Base-by-base conservation (phyloP, 2,329 filamentous ascomycete species). In the Aspergillaceae sp. region DNA sequence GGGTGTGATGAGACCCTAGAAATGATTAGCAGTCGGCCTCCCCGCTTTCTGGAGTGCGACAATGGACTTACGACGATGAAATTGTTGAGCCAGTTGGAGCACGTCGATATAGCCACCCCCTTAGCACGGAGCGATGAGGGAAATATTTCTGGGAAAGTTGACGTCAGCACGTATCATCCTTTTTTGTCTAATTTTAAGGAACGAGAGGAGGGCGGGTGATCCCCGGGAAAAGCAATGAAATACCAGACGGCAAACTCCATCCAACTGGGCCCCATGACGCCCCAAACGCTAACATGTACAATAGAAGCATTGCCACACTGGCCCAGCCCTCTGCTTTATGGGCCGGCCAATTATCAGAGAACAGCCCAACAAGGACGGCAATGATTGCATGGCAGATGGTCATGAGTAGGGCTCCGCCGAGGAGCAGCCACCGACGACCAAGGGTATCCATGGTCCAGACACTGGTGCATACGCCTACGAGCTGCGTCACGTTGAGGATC, bases 281-380 rank as follows among this genome's bases (percentile, higher is more conserved):
- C 2, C 79, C 78, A 54, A 86, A 86, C 2, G 74, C 71, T 26
- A 83, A 63, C 59, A 84, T 78, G 57, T 83, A 83, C 38, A 83
- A 71, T 41, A 83, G 70, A n/a, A 81, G 66, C 51, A 81, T 76
- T 0, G 75, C 75, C 1, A 81, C 74, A n/a, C 69, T 73, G 9
- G 67, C 65, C 77, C 77, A 80, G 5, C 79, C 79, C 48, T 74
- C 70, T 0, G 68, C 60, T 3, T 67, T 62, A 55, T 82, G 75
- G 1, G 65, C 58, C 0, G 69, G 57, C 77, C 77, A 80, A 48
- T 75, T 63, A 26, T 70, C 54, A 7, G 68, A 70, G 57, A 70
- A 82, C 8, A 71, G 64, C 2, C 75, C 77, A 3, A 80, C 75
- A 11, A 82, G 63, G 3, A 74, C 63, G 0, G 77, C 74, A 35